These are phyloP conservation scores for Lathyrus aphaca DNA, from an alignment of 306 rosid genomes.

Conservation along the genomic window DNA sequence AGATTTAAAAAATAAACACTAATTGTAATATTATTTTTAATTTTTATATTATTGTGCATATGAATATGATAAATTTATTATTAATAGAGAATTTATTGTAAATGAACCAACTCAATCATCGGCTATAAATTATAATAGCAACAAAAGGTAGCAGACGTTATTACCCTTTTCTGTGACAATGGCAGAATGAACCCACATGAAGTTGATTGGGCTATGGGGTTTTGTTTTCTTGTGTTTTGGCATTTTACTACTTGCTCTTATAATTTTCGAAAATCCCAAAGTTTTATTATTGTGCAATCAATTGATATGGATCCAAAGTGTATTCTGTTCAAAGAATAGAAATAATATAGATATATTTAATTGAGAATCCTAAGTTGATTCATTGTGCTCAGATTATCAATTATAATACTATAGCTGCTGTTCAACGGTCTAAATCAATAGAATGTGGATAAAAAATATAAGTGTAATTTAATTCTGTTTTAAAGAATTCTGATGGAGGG, in stretches of 20 bases:
- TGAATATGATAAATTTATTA: slow-evolving; percentile 40
- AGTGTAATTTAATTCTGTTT: slow-evolving; percentile 1
- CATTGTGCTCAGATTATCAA: slow-evolving; percentile 4
- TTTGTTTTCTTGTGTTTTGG: slow-evolving; percentile 49
- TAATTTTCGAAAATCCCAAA: slow-evolving; percentile 39
- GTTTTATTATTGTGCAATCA: neutral
- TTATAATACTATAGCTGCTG: slow-evolving; percentile 6
- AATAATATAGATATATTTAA: neutral
- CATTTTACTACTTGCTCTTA: slow-evolving; percentile 5
- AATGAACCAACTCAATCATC: neutral
- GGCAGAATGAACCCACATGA: slow-evolving; percentile 42
- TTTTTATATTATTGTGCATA: slow-evolving; percentile 46
- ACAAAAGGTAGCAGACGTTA: slow-evolving; percentile 62
- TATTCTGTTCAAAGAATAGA: neutral
- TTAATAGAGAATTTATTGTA: slow-evolving; percentile 29
- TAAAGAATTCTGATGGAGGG: slow-evolving; percentile 2
- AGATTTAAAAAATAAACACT: slow-evolving; percentile 15
- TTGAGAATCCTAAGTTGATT: neutral
- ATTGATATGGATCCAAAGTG: slow-evolving; percentile 15
- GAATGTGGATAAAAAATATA: neutral
- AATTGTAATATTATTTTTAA: slow-evolving; percentile 27
- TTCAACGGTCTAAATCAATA: slow-evolving; percentile 45
- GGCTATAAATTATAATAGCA: slow-evolving; percentile 52
- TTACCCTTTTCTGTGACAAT: slow-evolving; percentile 65
- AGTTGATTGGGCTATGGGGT: slow-evolving; percentile 37